Conservation (phyloP, 768 basidiomycete genomes). For the Leccinum boreale region DNA sequence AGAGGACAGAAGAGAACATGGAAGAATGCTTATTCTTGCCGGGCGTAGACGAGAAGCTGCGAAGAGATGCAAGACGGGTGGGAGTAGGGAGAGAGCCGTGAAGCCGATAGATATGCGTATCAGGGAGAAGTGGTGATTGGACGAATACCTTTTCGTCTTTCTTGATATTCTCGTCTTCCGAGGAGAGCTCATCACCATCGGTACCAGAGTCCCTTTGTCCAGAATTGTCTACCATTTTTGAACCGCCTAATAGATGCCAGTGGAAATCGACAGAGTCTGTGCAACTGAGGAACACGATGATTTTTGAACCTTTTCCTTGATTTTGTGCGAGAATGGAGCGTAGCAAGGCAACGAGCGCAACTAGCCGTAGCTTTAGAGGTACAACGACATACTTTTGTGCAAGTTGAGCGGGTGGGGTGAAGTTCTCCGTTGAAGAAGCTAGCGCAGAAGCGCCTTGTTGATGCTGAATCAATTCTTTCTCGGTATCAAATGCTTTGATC, state of each 20-base stretch:
- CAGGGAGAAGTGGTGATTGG: constrained; percentile 75
- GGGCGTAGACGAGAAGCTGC: constrained; percentile 61
- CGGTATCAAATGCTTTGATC: constrained; percentile 68
- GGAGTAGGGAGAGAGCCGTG: constrained; percentile 89
- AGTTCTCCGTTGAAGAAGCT: constrained; percentile 46
- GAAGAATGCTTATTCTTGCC: constrained; percentile 29
- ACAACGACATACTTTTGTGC: constrained; percentile 87
- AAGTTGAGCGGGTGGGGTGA: constrained; percentile 93
- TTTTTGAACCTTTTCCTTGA: constrained; percentile 55
- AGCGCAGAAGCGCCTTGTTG: constrained; percentile 14
- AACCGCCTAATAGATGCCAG: constrained; percentile 77
- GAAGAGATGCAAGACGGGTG: constrained; percentile 79
- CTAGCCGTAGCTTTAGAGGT: constrained; percentile 92
- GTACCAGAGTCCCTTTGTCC: constrained; percentile 23
- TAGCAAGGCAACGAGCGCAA: constrained; percentile 82
- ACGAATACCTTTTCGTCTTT: constrained; percentile 47
- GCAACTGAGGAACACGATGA: constrained; percentile 95
- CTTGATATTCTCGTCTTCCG: constrained; percentile 25
- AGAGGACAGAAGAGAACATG: constrained; percentile 62
- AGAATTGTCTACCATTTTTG: constrained; percentile 54
- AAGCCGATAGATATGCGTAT: constrained; percentile 78
- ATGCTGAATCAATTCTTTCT: constrained; percentile 23
- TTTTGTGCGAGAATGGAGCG: constrained; percentile 73
- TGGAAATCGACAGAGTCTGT: constrained; percentile 98
- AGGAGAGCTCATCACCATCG: constrained; percentile 23